Evolutionary conservation across 768 basidiomycete genomes (phyloP).

Genomic region (Collybia mongolica): DNA sequence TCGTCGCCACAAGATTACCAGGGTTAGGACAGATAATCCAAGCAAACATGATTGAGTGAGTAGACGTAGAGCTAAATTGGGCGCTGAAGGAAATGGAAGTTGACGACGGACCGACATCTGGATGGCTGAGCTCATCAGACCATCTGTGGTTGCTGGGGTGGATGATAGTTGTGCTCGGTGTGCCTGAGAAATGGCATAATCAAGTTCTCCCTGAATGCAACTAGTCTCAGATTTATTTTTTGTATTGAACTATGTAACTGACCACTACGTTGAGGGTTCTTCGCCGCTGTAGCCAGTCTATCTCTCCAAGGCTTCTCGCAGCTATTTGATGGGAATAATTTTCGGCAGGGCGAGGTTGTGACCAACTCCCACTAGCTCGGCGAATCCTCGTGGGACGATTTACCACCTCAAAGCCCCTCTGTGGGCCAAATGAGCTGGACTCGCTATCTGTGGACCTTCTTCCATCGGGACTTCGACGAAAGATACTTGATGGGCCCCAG

Average conservation of each 20-base stretch:
- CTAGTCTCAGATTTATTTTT: background rate
- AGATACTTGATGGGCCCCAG: constrained; percentile 43
- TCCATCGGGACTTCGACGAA: constrained; percentile 43
- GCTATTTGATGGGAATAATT: constrained; percentile 22
- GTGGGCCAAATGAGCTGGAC: constrained; percentile 39
- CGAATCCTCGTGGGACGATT: constrained; percentile 43
- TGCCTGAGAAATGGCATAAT: constrained; percentile 64
- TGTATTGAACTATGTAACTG: constrained; percentile 22
- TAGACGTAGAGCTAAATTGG: constrained; percentile 42
- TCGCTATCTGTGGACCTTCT: constrained; percentile 42
- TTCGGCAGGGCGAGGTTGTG: constrained; percentile 15
- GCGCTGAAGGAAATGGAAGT: constrained; percentile 30
- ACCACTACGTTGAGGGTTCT: constrained; percentile 73
- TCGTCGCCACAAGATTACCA: constrained; percentile 58
- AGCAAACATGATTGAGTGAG: constrained; percentile 59
- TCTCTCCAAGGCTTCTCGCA: constrained; percentile 60
- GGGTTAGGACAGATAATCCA: constrained; percentile 53
- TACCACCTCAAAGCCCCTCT: constrained; percentile 49
- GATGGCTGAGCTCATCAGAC: constrained; percentile 12
- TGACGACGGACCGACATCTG: constrained; percentile 2
- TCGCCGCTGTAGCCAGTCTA: constrained; percentile 77
- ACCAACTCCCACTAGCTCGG: constrained; percentile 30
- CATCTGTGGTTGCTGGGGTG: constrained; percentile 54
- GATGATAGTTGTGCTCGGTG: constrained; percentile 44
- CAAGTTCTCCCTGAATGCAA: constrained; percentile 62